Evolutionary conservation across 148 eudicot genomes (phyloP).

Genomic region (Fagopyrum tataricum): DNA sequence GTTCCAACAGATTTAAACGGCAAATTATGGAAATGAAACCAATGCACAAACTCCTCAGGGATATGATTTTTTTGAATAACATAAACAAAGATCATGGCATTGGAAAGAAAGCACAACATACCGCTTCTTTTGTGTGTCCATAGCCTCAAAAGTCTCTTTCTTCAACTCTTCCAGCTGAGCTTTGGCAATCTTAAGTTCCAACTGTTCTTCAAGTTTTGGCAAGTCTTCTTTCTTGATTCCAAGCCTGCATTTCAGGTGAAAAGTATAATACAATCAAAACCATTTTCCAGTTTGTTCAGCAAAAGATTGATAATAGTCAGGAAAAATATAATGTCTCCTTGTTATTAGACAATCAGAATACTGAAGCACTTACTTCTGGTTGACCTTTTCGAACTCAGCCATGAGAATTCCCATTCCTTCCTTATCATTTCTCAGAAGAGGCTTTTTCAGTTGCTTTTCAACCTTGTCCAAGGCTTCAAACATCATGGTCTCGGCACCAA

Average conservation of each 20-base stretch:
- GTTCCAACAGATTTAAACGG: neutral
- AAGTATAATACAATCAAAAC: neutral
- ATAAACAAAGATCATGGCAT: too few species aligned
- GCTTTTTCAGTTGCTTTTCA: constrained; percentile 77
- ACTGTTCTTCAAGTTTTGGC: constrained; percentile 75
- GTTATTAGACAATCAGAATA: neutral
- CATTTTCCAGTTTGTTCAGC: neutral
- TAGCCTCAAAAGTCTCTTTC: constrained; percentile 81
- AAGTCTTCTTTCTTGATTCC: constrained; percentile 67
- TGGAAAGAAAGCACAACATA: constrained; percentile 22
- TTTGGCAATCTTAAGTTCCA: constrained; percentile 83
- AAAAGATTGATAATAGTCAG: neutral
- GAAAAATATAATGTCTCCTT: neutral
- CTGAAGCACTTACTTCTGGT: constrained; percentile 57
- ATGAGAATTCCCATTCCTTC: constrained; percentile 59
- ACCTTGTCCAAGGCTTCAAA: constrained; percentile 82
- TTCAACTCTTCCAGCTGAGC: constrained; percentile 86
- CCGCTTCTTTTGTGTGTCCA: constrained; percentile 93
- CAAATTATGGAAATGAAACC: neutral
- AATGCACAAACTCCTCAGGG: neutral
- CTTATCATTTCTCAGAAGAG: constrained; percentile 85
- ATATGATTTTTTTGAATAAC: neutral
- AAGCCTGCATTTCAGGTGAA: constrained; percentile 39
- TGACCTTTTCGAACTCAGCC: constrained; percentile 77
- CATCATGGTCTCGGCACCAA: constrained; percentile 90